Evolutionary conservation across 108 stramenopile species (phyloP), one percentile per base, ranked within the genome.

Genomic region (Cyclostephanos tholiformis): DNA sequence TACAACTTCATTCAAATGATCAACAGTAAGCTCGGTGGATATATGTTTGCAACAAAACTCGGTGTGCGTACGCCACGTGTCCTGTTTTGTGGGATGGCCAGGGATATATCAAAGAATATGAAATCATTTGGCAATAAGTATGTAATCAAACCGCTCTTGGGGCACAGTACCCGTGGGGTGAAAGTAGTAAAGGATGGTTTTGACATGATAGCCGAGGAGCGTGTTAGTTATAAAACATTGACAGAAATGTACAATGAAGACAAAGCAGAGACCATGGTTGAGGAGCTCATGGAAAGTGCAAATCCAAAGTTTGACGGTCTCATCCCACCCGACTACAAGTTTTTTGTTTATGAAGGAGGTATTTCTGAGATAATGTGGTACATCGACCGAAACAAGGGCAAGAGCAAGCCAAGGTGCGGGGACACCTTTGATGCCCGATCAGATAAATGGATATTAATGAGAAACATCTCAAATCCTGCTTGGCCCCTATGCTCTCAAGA

Each of bases 11-110:
- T 65, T 23, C 63, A 65, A 65, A 65, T 65, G 63, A 41, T 65
- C 6, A 65, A 65, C 32, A 7, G 41, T 11, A 65, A 65, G 63
- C 63, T 65, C 20, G 63, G 63, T 41, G 63, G 63, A 65, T 65
- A 65, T 11, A 17, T 65, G 30, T 65, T 8, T 23, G 63, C 63
- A 23, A 41, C 63, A 36, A 65, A 65, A 39, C 63, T 41, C 23
- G 63, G 63, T 13, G 63, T 65, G 13, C 63, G 63, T 44, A 65
- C 63, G 41, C 63, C 63, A 23, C 43, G 22, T 4, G 22, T 65
- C 32, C 12, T 65, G 16, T 65, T 65, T 46, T 65, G 63, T 65
- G 63, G 63, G n/a, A 23, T 17, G 30, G 63, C 63, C n/a, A 65
- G 41, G 44, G 63, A 65, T 6, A 16, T 65, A 5, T 11, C 63